Conservation (phyloP, 2,329 filamentous ascomycete species). For the Leptodontidium sp. region DNA sequence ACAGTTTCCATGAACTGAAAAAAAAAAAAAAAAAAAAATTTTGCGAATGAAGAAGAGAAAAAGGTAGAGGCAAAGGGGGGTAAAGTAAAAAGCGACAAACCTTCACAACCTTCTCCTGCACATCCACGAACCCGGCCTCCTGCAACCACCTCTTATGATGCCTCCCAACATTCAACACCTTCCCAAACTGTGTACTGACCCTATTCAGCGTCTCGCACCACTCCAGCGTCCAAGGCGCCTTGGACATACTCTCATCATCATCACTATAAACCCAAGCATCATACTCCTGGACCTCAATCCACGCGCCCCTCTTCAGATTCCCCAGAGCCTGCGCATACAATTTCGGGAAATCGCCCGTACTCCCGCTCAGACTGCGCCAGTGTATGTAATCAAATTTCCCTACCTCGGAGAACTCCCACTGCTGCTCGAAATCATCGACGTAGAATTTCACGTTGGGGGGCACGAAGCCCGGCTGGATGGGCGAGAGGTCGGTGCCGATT, state of each 20-base stretch:
- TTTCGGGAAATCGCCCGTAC: conserved; percentile 23
- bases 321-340: conserved; percentile 21
- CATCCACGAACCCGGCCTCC: conserved; percentile 52
- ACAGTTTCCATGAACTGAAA: too few relatives aligned
- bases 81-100: conserved; percentile 17
- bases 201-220: conserved; percentile 30
- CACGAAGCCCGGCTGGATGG: conserved; percentile 31
- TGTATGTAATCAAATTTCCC: conserved; percentile 45
- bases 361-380: conserved; percentile 42
- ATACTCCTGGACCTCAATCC: conserved; percentile 34
- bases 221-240: conserved; percentile 19
- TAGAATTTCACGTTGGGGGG: conserved; percentile 44
- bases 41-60: too few relatives aligned
- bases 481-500: conserved; percentile 20
- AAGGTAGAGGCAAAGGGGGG: background rate
- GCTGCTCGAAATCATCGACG: conserved; percentile 45
- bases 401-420: conserved; percentile 47
- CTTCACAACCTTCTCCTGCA: conserved; percentile 39
- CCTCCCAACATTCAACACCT: conserved; percentile 29
- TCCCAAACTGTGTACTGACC: conserved; percentile 30
- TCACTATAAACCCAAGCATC: conserved; percentile 28
- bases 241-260: conserved; percentile 23
- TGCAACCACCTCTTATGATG: conserved; percentile 38
- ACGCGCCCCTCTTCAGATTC: conserved; percentile 32
- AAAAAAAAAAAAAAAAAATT: too few relatives aligned